Evolutionary conservation across 306 rosid species (phyloP), one percentile per base, ranked within the genome.

Genomic region (Quercus suber): DNA sequence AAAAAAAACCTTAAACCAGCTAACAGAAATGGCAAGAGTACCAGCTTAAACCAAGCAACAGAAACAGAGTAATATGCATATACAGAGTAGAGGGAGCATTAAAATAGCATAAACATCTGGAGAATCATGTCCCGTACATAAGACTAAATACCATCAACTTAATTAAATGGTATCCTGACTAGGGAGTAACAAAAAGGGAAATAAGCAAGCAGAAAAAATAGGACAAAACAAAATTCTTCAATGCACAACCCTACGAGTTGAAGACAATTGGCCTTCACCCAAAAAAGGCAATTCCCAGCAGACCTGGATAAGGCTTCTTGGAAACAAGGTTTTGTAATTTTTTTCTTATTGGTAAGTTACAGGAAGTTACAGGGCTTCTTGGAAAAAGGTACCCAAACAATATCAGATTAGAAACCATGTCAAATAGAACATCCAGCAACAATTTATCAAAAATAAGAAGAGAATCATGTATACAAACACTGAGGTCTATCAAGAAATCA

Each of bases 401-500:
- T 18, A 67, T 67, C 27, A 68, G 15, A 68, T 35, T 19, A 68
- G 52, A 68, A 35, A 35, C 25, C 51, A 19, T 68, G 41, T 33
- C 18, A n/a, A 19, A 68, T 23, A 68, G 23, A 37, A 68, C 19
- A 18, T 12, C 30, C 49, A 45, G 11, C 35, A 45, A 31, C 15
- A 57, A 59, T 75, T 11, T 28, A 27, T 30, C 27, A 13, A 37
- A 52, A 70, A 65, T 37, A 5, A 10, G 35, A 67, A 49, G 49
- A 37, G 27, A 57, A 74, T 53, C 73, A 58, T 35, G 30, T 27
- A 75, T 55, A 69, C 55, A 4, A 55, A 5, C 15, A 41, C 31
- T 52, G 71, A 79, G 67, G 70, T 73, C 65, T 55, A 76, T 35
- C 25, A 80, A 52, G 79, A 80, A 64, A 81, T n/a, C 56, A 75